Conservation (phyloP, 106 monocot species). For the Acorus gramineus region DNA sequence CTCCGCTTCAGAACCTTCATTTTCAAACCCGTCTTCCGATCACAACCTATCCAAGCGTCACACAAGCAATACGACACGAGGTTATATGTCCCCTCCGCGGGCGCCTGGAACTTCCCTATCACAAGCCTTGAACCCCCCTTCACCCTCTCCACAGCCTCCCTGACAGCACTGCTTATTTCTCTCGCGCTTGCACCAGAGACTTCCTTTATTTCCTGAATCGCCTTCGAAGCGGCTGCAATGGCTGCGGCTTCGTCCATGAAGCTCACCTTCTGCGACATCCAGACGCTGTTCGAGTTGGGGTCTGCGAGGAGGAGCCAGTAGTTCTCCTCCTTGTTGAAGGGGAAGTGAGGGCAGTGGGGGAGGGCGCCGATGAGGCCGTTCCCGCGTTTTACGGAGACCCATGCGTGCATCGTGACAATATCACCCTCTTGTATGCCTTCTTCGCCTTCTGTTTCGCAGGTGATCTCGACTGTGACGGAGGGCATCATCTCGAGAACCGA, state of each 20-base stretch:
- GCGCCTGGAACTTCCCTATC: slow-evolving; percentile 91
- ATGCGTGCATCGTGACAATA: slow-evolving; percentile 79
- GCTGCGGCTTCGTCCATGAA: slow-evolving; percentile 80
- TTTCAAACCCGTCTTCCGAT: slow-evolving; percentile 57
- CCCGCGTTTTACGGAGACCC: slow-evolving; percentile 57
- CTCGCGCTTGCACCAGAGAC: slow-evolving; percentile 51
- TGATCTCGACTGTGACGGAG: slow-evolving; percentile 56
- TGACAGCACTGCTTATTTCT: slow-evolving; percentile 56
- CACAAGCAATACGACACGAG: slow-evolving; percentile 61
- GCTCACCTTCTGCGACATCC: slow-evolving; percentile 90
- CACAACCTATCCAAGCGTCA: slow-evolving; percentile 88
- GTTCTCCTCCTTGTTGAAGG: slow-evolving; percentile 91
- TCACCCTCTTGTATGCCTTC: slow-evolving; percentile 96
- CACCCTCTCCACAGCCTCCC: slow-evolving; percentile 72
- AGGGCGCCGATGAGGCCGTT: slow-evolving; percentile 67
- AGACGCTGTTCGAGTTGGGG: slow-evolving; percentile 60
- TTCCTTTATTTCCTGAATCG: slow-evolving; percentile 76
- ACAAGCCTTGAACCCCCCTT: slow-evolving; percentile 74
- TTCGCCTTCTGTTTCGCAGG: slow-evolving; percentile 91
- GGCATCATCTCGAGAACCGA: slow-evolving; percentile 78
- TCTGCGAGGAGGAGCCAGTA: slow-evolving; percentile 87
- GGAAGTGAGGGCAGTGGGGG: slow-evolving; percentile 66
- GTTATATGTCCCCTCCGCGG: slow-evolving; percentile 64
- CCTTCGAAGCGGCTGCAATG: slow-evolving; percentile 67
- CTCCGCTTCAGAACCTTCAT: slow-evolving; percentile 64